phyloP scores from a whole-genome alignment of 495 filamentous ascomycete genomes.

The Talaromyces proteolyticus region DNA sequence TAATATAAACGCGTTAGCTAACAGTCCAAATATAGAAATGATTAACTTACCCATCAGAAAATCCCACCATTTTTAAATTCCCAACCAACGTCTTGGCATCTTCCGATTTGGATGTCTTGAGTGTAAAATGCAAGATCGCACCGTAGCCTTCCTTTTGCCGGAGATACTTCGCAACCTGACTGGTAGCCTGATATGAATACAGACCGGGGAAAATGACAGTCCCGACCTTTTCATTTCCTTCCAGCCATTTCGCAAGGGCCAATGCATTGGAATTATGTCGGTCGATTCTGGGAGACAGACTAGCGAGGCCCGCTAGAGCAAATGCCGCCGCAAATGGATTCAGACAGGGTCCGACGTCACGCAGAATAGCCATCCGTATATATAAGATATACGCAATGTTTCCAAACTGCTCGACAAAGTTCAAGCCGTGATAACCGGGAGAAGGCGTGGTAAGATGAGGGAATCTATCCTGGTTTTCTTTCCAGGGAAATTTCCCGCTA shows the following conservation, averaged over 20 bases:
- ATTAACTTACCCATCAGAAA: slow-evolving; percentile 49
- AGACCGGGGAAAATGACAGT: slow-evolving; percentile 96
- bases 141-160: slow-evolving; percentile 60
- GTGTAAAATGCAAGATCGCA: slow-evolving; percentile 74
- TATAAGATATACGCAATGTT: slow-evolving; percentile 79
- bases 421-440: slow-evolving; percentile 93
- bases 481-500: slow-evolving; percentile 96
- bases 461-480: slow-evolving; percentile 77
- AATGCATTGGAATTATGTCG: slow-evolving; percentile 83
- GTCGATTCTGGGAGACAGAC: slow-evolving; percentile 78
- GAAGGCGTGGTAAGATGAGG: slow-evolving; percentile 90
- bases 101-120: slow-evolving; percentile 68
- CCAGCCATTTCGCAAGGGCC: slow-evolving; percentile 75
- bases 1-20: not conserved
- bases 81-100: slow-evolving; percentile 70
- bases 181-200: slow-evolving; percentile 62
- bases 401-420: slow-evolving; percentile 96
- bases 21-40: not conserved
- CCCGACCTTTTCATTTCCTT: slow-evolving; percentile 72
- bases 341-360: slow-evolving; percentile 76
- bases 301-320: slow-evolving; percentile 84
- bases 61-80: slow-evolving; percentile 76
- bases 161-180: slow-evolving; percentile 73
- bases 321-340: slow-evolving; percentile 95
- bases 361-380: slow-evolving; percentile 77